These are phyloP conservation scores for Ceratocystis harringtonii DNA, from an alignment of 2,329 filamentous ascomycete species.

Conservation along the genomic window DNA sequence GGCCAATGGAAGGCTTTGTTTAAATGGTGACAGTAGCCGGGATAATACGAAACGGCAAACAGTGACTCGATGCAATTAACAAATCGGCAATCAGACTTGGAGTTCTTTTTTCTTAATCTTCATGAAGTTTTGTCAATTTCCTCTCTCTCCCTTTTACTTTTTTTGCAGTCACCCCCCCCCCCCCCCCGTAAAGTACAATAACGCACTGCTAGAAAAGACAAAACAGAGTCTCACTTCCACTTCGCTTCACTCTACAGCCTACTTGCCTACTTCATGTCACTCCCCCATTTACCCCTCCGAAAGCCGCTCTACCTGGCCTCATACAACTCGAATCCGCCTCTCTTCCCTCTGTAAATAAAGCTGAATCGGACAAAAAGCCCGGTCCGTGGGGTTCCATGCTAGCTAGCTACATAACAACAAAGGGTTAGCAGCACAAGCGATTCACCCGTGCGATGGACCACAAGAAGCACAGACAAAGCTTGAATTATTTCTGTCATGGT, in stretches of 20 bases:
- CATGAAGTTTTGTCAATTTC: neutral
- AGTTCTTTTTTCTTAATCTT: neutral
- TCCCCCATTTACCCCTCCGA: neutral
- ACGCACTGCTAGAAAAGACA: neutral
- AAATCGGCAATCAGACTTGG: neutral
- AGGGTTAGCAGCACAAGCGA: neutral
- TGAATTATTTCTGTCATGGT: neutral
- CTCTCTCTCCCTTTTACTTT: neutral
- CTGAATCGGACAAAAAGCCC: neutral
- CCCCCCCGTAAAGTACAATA: neutral
- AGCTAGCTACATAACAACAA: neutral
- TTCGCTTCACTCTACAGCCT: neutral
- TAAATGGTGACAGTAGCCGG: neutral
- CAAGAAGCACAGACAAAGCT: constrained; percentile 1
- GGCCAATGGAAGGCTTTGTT: neutral
- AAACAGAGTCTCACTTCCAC: neutral
- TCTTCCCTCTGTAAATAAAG: neutral
- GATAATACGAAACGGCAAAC: neutral
- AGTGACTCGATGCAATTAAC: neutral
- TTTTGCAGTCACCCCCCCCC: neutral
- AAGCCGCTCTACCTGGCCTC: neutral
- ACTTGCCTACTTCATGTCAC: neutral
- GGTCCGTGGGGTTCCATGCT: neutral
- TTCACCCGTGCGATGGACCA: neutral
- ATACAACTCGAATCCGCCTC: neutral